phyloP scores from a whole-genome alignment of 345 rosid species.

The Eucalyptus rudis region DNA sequence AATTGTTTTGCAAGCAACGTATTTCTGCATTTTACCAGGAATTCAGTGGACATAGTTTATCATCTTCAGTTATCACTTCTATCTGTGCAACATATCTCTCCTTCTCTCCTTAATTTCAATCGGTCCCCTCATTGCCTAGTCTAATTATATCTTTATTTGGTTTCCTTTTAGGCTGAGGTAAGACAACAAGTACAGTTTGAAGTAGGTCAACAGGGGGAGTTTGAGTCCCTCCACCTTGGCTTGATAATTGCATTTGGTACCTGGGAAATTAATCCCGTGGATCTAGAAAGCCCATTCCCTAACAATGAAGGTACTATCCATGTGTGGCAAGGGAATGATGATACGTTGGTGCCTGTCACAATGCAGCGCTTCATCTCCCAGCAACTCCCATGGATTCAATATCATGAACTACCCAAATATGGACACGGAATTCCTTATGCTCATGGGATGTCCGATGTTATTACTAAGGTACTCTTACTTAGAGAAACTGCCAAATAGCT shows the following conservation, averaged over 20 bases:
- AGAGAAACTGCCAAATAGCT: background rate
- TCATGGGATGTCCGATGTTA: background rate
- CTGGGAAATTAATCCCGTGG: constrained; percentile 1
- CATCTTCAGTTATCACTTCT: background rate
- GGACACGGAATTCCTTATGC: background rate
- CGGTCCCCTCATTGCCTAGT: background rate
- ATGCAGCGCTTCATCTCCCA: constrained; percentile 1
- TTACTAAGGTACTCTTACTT: background rate
- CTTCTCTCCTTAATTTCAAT: background rate
- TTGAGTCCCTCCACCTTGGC: constrained; percentile 1
- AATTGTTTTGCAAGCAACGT: background rate
- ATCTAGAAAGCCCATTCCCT: constrained; percentile 3
- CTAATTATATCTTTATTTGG: background rate
- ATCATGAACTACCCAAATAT: background rate
- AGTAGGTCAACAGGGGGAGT: background rate
- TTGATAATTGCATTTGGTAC: background rate
- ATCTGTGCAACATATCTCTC: background rate
- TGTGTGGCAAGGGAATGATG: constrained; percentile 7
- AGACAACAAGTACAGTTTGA: background rate
- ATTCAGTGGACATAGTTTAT: background rate
- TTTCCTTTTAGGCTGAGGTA: background rate
- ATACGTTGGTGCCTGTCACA: background rate
- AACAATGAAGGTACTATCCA: constrained; percentile 3
- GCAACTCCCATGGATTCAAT: constrained; percentile 2
- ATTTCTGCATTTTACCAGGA: background rate